Percentiles rank a stretch among this genome's conserved stretches.
Conservation (phyloP, 495 filamentous ascomycete species). For the Aspergillus indologenus region DNA sequence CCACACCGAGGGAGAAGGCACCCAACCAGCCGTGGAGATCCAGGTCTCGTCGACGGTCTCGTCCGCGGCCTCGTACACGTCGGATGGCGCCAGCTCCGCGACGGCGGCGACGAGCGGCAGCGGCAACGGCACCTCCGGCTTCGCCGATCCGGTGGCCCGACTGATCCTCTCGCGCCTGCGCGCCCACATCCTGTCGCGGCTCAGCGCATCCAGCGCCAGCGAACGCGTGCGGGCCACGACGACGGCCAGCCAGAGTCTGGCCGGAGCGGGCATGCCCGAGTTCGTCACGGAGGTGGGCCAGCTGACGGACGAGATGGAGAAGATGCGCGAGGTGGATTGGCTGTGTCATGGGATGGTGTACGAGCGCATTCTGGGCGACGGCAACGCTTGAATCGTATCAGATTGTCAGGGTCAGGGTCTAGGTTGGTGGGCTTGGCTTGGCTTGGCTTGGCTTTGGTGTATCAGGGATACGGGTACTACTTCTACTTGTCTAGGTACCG, state of each 20-base stretch:
- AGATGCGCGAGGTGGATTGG: constrained; percentile 75
- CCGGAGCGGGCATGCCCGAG: constrained; percentile 77
- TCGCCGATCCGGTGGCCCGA: constrained; percentile 76
- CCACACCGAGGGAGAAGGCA: constrained; percentile 28
- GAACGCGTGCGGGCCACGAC: constrained; percentile 80
- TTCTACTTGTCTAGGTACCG: too few relatives aligned
- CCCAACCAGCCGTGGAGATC: constrained; percentile 37
- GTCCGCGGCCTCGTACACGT: constrained; percentile 13
- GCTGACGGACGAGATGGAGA: constrained; percentile 74
- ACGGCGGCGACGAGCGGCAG: constrained; percentile 1
- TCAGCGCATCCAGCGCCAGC: constrained; percentile 71
- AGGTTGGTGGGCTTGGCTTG: too few relatives aligned
- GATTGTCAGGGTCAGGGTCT: too few relatives aligned
- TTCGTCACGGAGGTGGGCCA: constrained; percentile 82
- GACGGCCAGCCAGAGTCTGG: constrained; percentile 78
- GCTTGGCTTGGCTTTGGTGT: too few relatives aligned
- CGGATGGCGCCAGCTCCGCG: constrained; percentile 13
- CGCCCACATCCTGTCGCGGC: constrained; percentile 69
- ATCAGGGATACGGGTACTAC: too few relatives aligned
- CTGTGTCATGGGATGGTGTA: constrained; percentile 77
- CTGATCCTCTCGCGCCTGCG: constrained; percentile 73
- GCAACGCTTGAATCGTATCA: too few relatives aligned
- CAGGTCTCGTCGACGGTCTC: constrained; percentile 13
- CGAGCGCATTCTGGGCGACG: constrained; percentile 57
- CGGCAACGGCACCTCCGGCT: constrained; percentile 27